Evolutionary conservation across 805 yeast species (phyloP).

Genomic region (Yarrowia deformans): DNA sequence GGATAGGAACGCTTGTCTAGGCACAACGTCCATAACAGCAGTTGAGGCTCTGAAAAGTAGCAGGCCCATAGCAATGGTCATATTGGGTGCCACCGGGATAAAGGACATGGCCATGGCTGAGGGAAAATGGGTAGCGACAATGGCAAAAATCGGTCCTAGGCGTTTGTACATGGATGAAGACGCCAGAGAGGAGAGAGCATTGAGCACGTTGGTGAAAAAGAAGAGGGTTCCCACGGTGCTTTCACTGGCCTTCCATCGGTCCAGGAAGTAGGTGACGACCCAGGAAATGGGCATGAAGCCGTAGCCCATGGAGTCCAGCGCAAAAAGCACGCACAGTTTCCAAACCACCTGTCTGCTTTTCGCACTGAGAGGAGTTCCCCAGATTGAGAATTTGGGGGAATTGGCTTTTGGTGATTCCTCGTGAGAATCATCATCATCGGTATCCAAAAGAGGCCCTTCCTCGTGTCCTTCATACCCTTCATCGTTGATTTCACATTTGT

Average conservation of each 20-base stretch:
- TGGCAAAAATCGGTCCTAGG: slow-evolving; percentile 82
- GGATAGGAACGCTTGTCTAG: slow-evolving; percentile 81
- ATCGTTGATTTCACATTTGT: slow-evolving; percentile 55
- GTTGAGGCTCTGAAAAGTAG: slow-evolving; percentile 66
- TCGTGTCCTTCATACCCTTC: no score
- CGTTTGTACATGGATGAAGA: slow-evolving; percentile 72
- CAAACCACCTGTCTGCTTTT: slow-evolving; percentile 36
- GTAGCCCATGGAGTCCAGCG: slow-evolving; percentile 85
- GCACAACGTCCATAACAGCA: slow-evolving; percentile 88
- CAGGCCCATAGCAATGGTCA: slow-evolving; percentile 58
- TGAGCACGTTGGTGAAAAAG: slow-evolving; percentile 65
- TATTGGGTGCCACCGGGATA: slow-evolving; percentile 57
- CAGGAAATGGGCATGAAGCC: slow-evolving; percentile 91
- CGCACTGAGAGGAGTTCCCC: slow-evolving; percentile 44
- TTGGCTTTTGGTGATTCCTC: not conserved
- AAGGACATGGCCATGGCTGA: slow-evolving; percentile 68
- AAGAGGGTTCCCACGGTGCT: slow-evolving; percentile 68
- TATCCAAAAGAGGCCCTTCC: no score
- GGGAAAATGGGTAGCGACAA: slow-evolving; percentile 76
- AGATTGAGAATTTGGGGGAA: slow-evolving; percentile 5
- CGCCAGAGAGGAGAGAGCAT: slow-evolving; percentile 76
- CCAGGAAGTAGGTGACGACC: slow-evolving; percentile 81
- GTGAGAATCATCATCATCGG: not conserved
- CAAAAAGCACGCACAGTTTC: slow-evolving; percentile 56
- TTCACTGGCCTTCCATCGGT: slow-evolving; percentile 61